A percentile compares a stretch with the other conserved stretches of the same genome.
Conservation (phyloP, 179 eudicot genomes). For the Carnegiea gigantea region DNA sequence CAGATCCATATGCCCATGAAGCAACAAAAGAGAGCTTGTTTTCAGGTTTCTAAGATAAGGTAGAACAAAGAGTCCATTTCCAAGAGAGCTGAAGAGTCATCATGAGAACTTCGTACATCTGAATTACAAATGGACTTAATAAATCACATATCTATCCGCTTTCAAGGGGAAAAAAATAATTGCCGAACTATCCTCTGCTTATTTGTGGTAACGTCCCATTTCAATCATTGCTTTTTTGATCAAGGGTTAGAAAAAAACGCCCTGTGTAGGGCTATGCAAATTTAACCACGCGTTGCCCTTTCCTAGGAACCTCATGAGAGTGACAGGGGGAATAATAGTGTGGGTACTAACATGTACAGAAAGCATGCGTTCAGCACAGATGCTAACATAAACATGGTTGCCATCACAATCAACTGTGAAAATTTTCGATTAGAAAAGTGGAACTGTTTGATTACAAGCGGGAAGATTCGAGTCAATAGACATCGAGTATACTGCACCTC, state of each 20-base stretch:
- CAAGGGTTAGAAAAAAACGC: background rate
- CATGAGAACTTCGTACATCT: background rate
- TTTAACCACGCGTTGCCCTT: background rate
- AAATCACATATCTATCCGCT: background rate
- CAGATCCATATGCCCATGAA: no score
- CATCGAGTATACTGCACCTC: constrained; percentile 40
- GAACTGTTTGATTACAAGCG: background rate
- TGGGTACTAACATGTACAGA: background rate
- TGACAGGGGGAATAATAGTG: background rate
- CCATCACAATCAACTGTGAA: background rate
- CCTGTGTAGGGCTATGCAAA: background rate
- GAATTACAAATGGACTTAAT: background rate
- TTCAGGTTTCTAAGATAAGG: background rate
- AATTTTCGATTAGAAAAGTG: background rate
- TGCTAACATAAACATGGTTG: background rate
- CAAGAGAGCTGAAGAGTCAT: background rate
- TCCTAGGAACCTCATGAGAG: background rate
- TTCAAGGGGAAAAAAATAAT: background rate
- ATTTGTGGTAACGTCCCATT: background rate
- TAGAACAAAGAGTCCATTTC: background rate
- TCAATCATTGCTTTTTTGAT: background rate
- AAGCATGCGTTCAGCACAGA: background rate
- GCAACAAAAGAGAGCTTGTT: no score
- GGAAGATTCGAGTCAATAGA: background rate
- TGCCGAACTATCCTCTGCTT: background rate